Evolutionary conservation across 2,329 filamentous ascomycete genomes (phyloP), one percentile per base, ranked within the genome.

Genomic region (Mycogone perniciosa): DNA sequence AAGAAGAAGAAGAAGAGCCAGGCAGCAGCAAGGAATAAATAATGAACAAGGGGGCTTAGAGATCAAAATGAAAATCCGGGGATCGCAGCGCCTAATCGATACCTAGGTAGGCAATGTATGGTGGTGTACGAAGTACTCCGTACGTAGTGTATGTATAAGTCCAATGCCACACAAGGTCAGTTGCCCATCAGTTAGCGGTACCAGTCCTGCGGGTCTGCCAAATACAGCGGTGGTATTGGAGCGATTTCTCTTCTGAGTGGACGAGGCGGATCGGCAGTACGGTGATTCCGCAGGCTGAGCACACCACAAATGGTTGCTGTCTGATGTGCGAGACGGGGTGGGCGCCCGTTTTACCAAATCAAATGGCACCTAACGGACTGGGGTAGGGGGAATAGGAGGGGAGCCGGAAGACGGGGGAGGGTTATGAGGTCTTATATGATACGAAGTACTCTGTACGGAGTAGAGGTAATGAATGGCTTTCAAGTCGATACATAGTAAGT

Each of bases 121-220:
- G 31, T 39, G 20, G 20, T 20, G 20, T 20, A 20, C 10, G 34
- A 20, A 30, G 34, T 9, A 34, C 13, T 8, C 11, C 33, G 29
- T 29, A 44, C 39, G 20, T 11, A 40, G 29, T 29, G 13, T 35
- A 46, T 33, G 33, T 27, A 30, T n/a, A 26, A 11, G 29, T 29
- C 38, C 42, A 31, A 50, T 53, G 46, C 41, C 44, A 39, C 44
- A 13, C 33, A 27, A 43, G 51, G 51, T 53, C 51, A 53, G 46
- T 53, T 34, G 51, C 47, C 51, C 47, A 46, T 45, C 51, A 38
- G 51, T 53, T 47, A 53, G 51, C 51, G 44, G 51, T 11, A 44
- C 49, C 31, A 37, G 34, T 27, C 11, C 29, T 53, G 43, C 51
- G 51, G 51, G 42, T 50, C 51, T 31, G 30, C 41, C 41, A 31